Evolutionary conservation across 2,329 filamentous ascomycete genomes (phyloP), one percentile per base, ranked within the genome.

Genomic region (Shiraia sp.): DNA sequence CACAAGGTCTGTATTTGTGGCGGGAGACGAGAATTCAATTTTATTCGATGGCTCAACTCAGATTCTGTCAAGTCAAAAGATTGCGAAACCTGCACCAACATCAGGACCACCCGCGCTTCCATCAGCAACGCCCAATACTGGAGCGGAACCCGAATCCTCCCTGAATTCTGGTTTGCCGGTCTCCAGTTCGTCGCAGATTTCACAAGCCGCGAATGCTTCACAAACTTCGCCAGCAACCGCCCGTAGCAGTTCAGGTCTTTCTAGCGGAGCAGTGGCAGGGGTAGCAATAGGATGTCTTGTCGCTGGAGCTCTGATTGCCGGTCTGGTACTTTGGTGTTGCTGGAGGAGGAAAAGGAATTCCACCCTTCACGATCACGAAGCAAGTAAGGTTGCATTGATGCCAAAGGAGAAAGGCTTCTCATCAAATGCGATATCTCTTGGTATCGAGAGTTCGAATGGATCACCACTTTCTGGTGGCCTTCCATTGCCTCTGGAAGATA

Each of bases 281-380:
- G 55, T 71, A 14, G 69, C 55, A 3, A 59, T 72, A n/a, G 70
- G 61, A 1, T 65, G 61, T 40, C 49, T 68, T n/a, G 13, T 66
- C 10, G 55, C 54, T 2, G 69, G 68, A 0, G 61, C 59, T 0
- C 17, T 65, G 0, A 45, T 65, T 13, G 55, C 61, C 3, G 52
- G 47, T 1, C 7, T 60, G 0, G 10, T 65, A 0, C 32, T 55
- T 0, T 65, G 55, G 53, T 41, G 57, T 2, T 65, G 42, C 23
- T 45, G 50, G 29, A 50, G 61, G 19, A 51, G 29, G 28, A 54
- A 42, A 14, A 50, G 38, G 17, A 40, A 36, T 8, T 6, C 25
- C 14, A 22, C 10, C 2, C 15, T 6, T 9, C 38, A 35, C 9
- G 45, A 59, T 13, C 45, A 47, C 4, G 57, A 61, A 37, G 26